Percentiles rank a stretch among this genome's conserved stretches.
phyloP scores from a whole-genome alignment of 495 filamentous ascomycete species.

The Amniculicola lignicola region DNA sequence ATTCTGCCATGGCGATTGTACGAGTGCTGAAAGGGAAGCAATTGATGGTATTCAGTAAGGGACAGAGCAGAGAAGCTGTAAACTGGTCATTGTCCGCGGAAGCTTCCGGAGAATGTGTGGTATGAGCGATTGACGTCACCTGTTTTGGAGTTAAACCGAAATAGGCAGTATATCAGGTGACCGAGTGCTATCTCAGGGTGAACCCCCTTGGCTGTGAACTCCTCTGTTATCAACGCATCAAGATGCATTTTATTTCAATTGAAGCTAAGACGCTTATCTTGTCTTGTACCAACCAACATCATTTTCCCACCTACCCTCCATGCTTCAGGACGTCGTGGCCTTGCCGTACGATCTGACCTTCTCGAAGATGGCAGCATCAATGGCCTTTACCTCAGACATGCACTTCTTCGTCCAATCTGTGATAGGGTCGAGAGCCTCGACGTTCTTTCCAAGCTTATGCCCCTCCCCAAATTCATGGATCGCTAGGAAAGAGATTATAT shows the following conservation, averaged over 20 bases:
- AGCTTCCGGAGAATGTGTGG: too few species aligned
- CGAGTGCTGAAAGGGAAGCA: neutral
- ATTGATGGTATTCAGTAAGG: too few species aligned
- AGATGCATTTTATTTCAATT: neutral
- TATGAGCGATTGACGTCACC: too few species aligned
- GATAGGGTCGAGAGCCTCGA: slow-evolving; percentile 21
- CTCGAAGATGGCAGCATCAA: slow-evolving; percentile 29
- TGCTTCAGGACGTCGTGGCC: neutral
- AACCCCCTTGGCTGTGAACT: too few species aligned
- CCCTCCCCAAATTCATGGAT: slow-evolving; percentile 34
- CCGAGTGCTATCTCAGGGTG: too few species aligned
- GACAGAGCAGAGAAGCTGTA: too few species aligned
- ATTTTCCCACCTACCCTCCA: neutral
- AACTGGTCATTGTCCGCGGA: too few species aligned
- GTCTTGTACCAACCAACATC: too few species aligned
- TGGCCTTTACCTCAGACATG: slow-evolving; percentile 9
- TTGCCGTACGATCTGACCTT: slow-evolving; percentile 20
- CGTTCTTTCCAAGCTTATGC: slow-evolving; percentile 29
- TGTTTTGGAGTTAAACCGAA: too few species aligned
- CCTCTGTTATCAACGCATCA: too few species aligned
- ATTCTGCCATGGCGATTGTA: slow-evolving; percentile 40
- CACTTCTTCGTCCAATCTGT: slow-evolving; percentile 30
- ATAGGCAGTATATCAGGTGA: too few species aligned
- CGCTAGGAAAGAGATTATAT: slow-evolving; percentile 20
- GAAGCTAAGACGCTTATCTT: neutral